phyloP scores from a whole-genome alignment of 495 filamentous ascomycete species.

The Sabuloglossum arenarium region DNA sequence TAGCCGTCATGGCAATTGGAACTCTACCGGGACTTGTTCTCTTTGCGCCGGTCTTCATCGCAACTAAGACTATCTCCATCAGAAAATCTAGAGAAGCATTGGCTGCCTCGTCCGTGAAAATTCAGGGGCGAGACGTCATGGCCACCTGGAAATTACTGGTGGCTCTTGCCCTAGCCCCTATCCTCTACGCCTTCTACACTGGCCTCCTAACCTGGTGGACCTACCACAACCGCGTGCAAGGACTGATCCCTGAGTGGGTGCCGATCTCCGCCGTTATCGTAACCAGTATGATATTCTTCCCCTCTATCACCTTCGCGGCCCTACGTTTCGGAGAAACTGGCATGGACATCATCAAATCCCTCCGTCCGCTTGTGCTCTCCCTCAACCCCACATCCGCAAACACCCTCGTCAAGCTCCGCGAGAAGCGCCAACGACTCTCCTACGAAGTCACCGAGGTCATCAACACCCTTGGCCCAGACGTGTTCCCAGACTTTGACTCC shows the following conservation, averaged over 20 bases:
- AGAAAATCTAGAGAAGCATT: constrained; percentile 81
- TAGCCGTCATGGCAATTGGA: constrained; percentile 52
- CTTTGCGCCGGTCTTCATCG: constrained; percentile 81
- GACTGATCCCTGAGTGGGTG: constrained; percentile 56
- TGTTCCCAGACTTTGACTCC: constrained; percentile 90
- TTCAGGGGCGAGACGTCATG: constrained; percentile 87
- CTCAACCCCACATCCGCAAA: constrained; percentile 71
- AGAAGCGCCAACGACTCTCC: constrained; percentile 49
- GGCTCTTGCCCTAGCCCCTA: constrained; percentile 66
- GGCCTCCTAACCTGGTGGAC: constrained; percentile 54
- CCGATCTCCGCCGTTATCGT: constrained; percentile 59
- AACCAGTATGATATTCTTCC: constrained; percentile 58
- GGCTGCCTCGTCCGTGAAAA: constrained; percentile 81
- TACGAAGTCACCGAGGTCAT: constrained; percentile 77
- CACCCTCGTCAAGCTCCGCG: constrained; percentile 57
- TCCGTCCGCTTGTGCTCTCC: constrained; percentile 74
- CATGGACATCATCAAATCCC: constrained; percentile 95
- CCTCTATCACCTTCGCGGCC: constrained; percentile 76
- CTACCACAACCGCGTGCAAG: constrained; percentile 59
- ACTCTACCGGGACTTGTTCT: constrained; percentile 74
- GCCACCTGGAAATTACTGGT: constrained; percentile 97
- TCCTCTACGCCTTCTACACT: constrained; percentile 69
- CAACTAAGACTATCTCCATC: constrained; percentile 71
- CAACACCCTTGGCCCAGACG: constrained; percentile 86
- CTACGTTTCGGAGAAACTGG: constrained; percentile 90